A percentile compares a stretch with the other conserved stretches of the same genome.
Evolutionary conservation across 2,329 filamentous ascomycete species (phyloP).

Genomic region (Aspergillus latus): DNA sequence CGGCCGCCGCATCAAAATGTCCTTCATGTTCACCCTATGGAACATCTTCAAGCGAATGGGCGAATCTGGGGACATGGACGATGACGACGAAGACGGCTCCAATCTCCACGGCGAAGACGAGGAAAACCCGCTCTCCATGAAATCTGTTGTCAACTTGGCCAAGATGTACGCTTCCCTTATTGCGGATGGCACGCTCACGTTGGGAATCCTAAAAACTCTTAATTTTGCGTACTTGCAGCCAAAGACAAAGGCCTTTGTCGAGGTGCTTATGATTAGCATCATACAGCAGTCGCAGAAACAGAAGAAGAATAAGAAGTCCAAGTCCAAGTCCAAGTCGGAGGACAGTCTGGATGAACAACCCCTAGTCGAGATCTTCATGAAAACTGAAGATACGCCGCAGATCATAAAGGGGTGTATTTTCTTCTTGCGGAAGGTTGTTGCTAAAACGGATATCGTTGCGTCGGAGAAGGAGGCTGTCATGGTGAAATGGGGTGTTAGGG

Average conservation of each 20-base stretch:
- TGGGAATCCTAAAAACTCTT: constrained; percentile 62
- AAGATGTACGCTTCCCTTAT: constrained; percentile 66
- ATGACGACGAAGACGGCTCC: constrained; percentile 60
- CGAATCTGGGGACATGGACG: constrained; percentile 63
- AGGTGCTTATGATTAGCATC: constrained; percentile 74
- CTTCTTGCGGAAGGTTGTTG: constrained; percentile 74
- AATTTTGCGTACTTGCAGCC: constrained; percentile 75
- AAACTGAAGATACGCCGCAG: constrained; percentile 62
- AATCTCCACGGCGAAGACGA: constrained; percentile 55
- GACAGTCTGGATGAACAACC: constrained; percentile 52
- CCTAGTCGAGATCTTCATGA: constrained; percentile 66
- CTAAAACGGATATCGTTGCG: constrained; percentile 59
- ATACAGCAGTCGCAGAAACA: constrained; percentile 66
- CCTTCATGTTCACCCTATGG: constrained; percentile 85
- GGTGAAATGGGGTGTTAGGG: constrained; percentile 48
- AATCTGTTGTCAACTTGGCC: constrained; percentile 66
- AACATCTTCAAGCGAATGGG: constrained; percentile 81
- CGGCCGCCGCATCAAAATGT: constrained; percentile 73
- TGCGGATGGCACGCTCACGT: constrained; percentile 57
- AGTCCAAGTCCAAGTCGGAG: constrained; percentile 22
- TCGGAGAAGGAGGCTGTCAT: constrained; percentile 54
- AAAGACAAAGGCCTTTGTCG: constrained; percentile 75
- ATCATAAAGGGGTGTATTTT: constrained; percentile 74
- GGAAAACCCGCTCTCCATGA: constrained; percentile 51
- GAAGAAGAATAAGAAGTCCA: constrained; percentile 27